Percentiles rank a stretch among this genome's conserved stretches.
Conservation (phyloP, 2,329 filamentous ascomycete genomes). For the Neonectria ditissima region DNA sequence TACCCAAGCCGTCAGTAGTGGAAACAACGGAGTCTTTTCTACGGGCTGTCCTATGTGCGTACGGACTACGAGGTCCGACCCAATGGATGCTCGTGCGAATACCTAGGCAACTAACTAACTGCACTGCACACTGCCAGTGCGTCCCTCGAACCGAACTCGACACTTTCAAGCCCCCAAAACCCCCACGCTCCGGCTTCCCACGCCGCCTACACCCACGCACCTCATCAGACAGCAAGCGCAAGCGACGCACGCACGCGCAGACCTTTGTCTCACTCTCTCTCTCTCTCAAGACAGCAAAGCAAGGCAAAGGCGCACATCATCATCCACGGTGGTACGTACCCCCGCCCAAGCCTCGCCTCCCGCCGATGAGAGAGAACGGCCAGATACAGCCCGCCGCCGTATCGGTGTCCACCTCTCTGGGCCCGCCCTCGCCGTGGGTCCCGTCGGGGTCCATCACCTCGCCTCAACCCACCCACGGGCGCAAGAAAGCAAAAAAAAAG, state of each 20-base stretch:
- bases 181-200: constrained; percentile 17
- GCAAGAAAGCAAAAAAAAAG: constrained; percentile 14
- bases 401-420: constrained; percentile 22
- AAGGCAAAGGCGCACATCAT: too few relatives aligned
- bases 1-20: too few relatives aligned
- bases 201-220: constrained; percentile 10
- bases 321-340: neutral
- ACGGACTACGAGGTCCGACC: neutral
- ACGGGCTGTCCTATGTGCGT: too few relatives aligned
- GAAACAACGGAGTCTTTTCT: neutral
- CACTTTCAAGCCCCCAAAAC: constrained; percentile 21
- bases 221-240: constrained; percentile 12
- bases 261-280: too few relatives aligned
- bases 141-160: too few relatives aligned
- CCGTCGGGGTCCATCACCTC: neutral
- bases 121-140: constrained; percentile 14
- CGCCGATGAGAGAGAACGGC: constrained; percentile 13
- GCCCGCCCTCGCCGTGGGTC: constrained; percentile 14
- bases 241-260: constrained; percentile 7
- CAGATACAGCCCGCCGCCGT: constrained; percentile 18
- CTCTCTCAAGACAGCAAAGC: neutral
- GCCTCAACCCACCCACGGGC: constrained; percentile 14
- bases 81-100: neutral
- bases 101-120: too few relatives aligned
- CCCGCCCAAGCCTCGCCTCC: constrained; percentile 7